Percentiles rank a stretch among this genome's conserved stretches.
phyloP scores from a whole-genome alignment of 2,329 filamentous ascomycete genomes.

The Phoma sp. region DNA sequence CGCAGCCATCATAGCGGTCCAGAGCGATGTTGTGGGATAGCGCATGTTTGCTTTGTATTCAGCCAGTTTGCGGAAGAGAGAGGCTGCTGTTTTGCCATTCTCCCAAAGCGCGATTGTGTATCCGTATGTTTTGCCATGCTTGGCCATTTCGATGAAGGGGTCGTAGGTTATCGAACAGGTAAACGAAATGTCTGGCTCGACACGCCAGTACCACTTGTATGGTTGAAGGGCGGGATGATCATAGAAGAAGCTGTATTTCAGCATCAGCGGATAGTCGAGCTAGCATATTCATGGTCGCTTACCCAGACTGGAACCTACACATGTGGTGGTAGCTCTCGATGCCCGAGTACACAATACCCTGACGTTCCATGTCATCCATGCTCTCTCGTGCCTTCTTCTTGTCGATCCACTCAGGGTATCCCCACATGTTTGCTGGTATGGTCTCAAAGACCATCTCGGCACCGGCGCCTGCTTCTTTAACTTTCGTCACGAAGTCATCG shows the following conservation, averaged over 20 bases:
- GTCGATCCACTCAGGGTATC: constrained; percentile 72
- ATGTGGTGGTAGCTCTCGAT: constrained; percentile 94
- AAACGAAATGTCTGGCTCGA: constrained; percentile 96
- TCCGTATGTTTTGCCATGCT: constrained; percentile 95
- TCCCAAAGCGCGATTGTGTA: constrained; percentile 98
- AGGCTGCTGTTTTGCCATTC: constrained; percentile 82
- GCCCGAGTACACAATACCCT: constrained; percentile 81
- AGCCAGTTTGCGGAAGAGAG: constrained; percentile 41
- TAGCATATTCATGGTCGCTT: constrained; percentile 4
- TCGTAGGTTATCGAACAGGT: constrained; percentile 98
- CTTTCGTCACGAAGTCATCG: constrained; percentile 84
- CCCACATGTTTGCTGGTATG: constrained; percentile 91
- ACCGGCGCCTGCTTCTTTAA: constrained; percentile 79
- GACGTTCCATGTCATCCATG: constrained; percentile 78
- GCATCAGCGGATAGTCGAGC: background rate
- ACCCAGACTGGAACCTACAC: constrained; percentile 83
- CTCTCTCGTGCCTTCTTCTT: constrained; percentile 60
- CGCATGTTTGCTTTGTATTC: constrained; percentile 16
- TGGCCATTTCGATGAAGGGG: constrained; percentile 93
- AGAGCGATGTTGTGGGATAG: constrained; percentile 20
- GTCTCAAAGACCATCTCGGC: constrained; percentile 72
- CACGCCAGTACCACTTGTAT: constrained; percentile 92
- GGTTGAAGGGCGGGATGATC: constrained; percentile 84
- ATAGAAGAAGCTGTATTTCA: constrained; percentile 72
- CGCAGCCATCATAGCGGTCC: constrained; percentile 23